Base-by-base conservation (phyloP, 2,329 filamentous ascomycete genomes). In the Verticillium nubilum region DNA sequence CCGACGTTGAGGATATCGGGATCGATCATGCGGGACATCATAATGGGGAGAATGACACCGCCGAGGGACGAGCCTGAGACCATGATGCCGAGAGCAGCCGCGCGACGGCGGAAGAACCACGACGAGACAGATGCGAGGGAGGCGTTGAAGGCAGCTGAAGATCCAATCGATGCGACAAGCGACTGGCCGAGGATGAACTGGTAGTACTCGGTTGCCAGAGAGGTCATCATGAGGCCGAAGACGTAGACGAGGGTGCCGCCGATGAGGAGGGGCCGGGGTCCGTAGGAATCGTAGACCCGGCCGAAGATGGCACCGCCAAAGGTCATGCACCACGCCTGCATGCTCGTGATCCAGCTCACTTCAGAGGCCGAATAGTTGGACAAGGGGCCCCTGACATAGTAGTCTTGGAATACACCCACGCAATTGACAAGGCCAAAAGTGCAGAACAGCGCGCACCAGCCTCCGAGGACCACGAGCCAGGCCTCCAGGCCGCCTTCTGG, bases 341-440 rank as follows among this genome's bases (percentile, higher is more conserved):
- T 63, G 17, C 76, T 75, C 29, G 73, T 76, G 59, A 80, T 77
- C 76, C 77, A 79, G 4, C 76, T 77, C 50, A 81, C 78, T 42
- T 69, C 66, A 1, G 74, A 76, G 1, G 76, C 66, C 1, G 72
- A 71, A 19, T 65, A 63, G 15, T 61, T 52, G 9, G 59, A 60
- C 17, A 77, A 70, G 12, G 76, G 68, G 1, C 67, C 66, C 1
- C 68, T 67, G 63, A 76, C 71, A 62, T 79, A 79, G 67, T 76
- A 79, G 4, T 73, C 74, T 62, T 80, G 76, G 66, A 75, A 80
- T 2, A 77, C 75, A 35, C 77, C 78, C 57, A 76, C 80, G n/a
- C 70, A 73, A 65, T 76, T 79, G 58, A 78, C 69, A 17, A 74
- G 63, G n/a, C 73, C 72, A 56, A 69, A 64, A 28, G 66, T 68